Evolutionary conservation across 2,329 filamentous ascomycete genomes (phyloP), one percentile per base, ranked within the genome.

Genomic region (Thielaviopsis euricoi): DNA sequence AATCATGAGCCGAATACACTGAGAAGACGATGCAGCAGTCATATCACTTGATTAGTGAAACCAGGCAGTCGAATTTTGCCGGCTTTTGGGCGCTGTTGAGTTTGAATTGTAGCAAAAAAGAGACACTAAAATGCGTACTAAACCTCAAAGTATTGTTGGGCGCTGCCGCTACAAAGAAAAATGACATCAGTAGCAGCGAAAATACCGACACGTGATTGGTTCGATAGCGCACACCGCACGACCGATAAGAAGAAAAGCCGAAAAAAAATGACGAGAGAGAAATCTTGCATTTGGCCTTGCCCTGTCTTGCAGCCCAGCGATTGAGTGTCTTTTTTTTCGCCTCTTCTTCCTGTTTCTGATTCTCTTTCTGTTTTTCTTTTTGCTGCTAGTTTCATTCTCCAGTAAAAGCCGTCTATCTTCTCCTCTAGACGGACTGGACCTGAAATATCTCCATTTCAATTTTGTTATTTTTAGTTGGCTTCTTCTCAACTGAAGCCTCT

Each of bases 151-250:
- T 6, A 6, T 10, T 33, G 49, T 52, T 52, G 49, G 49, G 49
- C n/a, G n/a, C 49, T 33, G 29, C 29, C 29, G 29, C 29, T 33
- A 33, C 29, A 33, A 46, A 29, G 19, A 43, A 29, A 25, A 43
- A 57, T 53, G 56, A 57, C 56, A 57, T 53, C 50, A 48, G 53
- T 23, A 23, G 26, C 22, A 17, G 40, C 7, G 49, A 53, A 57
- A 53, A 49, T 10, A 40, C 21, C 40, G 54, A 51, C 58, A 60
- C 58, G 58, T 60, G 58, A 60, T 57, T 33, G 29, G 29, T 33
- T 10, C 54, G 54, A 60, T 60, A 60, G 50, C 19, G 25, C 52
- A 54, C 48, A 54, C 57, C 57, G 52, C 57, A 56, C 50, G 53
- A 19, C 54, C 49, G 54, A 60, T 60, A 60, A 60, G 58, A 60